phyloP scores from a whole-genome alignment of 352 stramenopile genomes.

The Phytophthora cryptogea region DNA sequence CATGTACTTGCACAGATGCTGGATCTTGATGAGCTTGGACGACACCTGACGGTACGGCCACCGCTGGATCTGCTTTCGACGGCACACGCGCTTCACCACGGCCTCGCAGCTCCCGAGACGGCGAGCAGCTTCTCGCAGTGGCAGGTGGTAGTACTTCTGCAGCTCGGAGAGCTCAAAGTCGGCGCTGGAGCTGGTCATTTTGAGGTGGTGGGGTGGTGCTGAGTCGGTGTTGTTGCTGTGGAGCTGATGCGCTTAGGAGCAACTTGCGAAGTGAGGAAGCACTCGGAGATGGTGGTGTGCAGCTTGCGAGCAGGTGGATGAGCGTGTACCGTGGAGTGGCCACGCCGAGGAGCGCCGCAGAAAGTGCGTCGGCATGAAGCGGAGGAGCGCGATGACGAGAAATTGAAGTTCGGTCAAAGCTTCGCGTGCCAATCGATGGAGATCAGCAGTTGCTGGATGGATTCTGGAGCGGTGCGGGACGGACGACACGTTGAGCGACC shows the following conservation, averaged over 20 bases:
- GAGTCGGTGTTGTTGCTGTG: slow-evolving; percentile 4
- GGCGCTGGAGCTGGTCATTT: slow-evolving; percentile 54
- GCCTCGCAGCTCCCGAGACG: slow-evolving; percentile 79
- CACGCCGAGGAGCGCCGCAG: slow-evolving; percentile 22
- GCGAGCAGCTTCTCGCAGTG: slow-evolving; percentile 72
- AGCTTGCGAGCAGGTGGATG: slow-evolving; percentile 28
- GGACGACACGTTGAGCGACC: slow-evolving; percentile 33
- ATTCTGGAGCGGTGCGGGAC: slow-evolving; percentile 26
- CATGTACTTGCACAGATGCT: slow-evolving; percentile 88
- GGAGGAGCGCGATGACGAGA: slow-evolving; percentile 27
- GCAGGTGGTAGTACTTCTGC: slow-evolving; percentile 87
- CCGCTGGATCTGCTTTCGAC: slow-evolving; percentile 76
- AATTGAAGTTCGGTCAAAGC: slow-evolving; percentile 35
- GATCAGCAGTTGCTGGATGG: slow-evolving; percentile 30
- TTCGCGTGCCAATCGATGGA: slow-evolving; percentile 37
- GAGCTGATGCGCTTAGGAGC: slow-evolving; percentile 29
- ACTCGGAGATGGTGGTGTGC: slow-evolving; percentile 20
- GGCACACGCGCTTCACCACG: slow-evolving; percentile 84
- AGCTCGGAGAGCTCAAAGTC: slow-evolving; percentile 84
- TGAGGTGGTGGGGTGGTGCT: slow-evolving; percentile 5
- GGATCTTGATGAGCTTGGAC: slow-evolving; percentile 86
- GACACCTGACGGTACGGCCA: slow-evolving; percentile 88
- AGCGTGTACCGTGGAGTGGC: slow-evolving; percentile 20
- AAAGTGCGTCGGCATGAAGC: slow-evolving; percentile 31
- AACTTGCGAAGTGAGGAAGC: slow-evolving; percentile 43